Conservation (phyloP, 352 stramenopile genomes). For the Globisporangium cylindrosporum region DNA sequence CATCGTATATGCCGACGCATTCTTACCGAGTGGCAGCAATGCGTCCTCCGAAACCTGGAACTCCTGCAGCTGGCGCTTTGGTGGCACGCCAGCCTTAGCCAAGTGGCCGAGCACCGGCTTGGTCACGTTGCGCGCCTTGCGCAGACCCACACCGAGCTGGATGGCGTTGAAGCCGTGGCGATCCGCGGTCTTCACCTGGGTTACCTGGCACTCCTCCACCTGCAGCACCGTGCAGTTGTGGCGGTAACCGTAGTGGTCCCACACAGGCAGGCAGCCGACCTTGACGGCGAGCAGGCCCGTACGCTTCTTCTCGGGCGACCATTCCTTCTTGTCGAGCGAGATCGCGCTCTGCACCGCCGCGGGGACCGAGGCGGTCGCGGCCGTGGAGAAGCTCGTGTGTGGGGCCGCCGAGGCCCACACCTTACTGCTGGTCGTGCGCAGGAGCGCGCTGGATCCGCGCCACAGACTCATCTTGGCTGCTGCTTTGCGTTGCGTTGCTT, state of each 20-base stretch:
- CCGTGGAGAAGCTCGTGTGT: slow-evolving; percentile 15
- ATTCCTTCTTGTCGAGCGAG: slow-evolving; percentile 32
- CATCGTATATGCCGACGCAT: neutral
- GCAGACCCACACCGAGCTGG: slow-evolving; percentile 95
- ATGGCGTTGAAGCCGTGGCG: slow-evolving; percentile 93
- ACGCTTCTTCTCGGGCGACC: slow-evolving; percentile 81
- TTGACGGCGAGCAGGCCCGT: slow-evolving; percentile 93
- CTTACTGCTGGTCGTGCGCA: slow-evolving; percentile 15
- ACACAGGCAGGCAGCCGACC: slow-evolving; percentile 99
- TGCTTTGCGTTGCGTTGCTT: slow-evolving; percentile 6
- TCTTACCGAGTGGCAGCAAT: slow-evolving; percentile 73
- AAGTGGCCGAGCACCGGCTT: slow-evolving; percentile 93
- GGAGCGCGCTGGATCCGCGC: slow-evolving; percentile 33
- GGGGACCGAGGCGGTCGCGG: slow-evolving; percentile 4
- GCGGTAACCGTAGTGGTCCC: slow-evolving; percentile 96
- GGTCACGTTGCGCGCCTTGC: slow-evolving; percentile 95
- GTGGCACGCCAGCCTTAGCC: slow-evolving; percentile 87
- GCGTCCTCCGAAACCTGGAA: slow-evolving; percentile 93
- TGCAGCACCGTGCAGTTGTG: slow-evolving; percentile 95
- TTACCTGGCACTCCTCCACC: slow-evolving; percentile 91
- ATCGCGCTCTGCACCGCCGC: slow-evolving; percentile 6
- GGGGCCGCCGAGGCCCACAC: slow-evolving; percentile 14
- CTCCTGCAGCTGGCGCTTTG: slow-evolving; percentile 95
- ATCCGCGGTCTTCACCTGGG: slow-evolving; percentile 95
- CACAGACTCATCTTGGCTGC: slow-evolving; percentile 17